phyloP scores from a whole-genome alignment of 805 yeast species.

The Ogataea methanolica region DNA sequence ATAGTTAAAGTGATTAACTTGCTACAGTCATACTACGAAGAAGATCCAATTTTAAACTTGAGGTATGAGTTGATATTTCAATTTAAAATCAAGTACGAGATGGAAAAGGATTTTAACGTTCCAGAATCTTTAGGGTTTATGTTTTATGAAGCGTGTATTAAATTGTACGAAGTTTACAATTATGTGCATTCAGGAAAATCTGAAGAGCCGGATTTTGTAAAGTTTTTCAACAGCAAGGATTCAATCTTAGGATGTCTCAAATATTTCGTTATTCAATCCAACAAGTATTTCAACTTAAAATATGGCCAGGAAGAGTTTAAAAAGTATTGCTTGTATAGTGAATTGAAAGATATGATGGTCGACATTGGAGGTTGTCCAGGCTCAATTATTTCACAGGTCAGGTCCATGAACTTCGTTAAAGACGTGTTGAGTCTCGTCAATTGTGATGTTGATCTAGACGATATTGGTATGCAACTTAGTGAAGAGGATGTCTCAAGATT shows the following conservation, averaged over 20 bases:
- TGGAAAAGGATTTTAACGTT: conserved; percentile 4
- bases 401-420: background rate
- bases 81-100: conserved; percentile 8
- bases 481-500: background rate
- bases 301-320: background rate
- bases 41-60: conserved; percentile 8
- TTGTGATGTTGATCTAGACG: background rate
- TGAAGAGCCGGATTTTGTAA: no score
- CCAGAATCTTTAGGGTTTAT: conserved; percentile 11
- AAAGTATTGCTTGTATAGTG: background rate
- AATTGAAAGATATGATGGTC: conserved; percentile 3
- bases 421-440: background rate
- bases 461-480: background rate
- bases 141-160: conserved; percentile 15
- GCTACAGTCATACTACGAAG: conserved; percentile 5
- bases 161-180: no score
- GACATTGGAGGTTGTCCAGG: background rate
- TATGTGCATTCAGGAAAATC: no score
- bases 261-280: background rate
- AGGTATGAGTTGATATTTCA: conserved; percentile 9
- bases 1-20: conserved; percentile 8
- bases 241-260: conserved; percentile 1
- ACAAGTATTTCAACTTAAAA: background rate
- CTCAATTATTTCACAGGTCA: no score
- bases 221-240: background rate